phyloP scores from a whole-genome alignment of 192 early-diverging fungal genomes.

The Backusella morwellensis region DNA sequence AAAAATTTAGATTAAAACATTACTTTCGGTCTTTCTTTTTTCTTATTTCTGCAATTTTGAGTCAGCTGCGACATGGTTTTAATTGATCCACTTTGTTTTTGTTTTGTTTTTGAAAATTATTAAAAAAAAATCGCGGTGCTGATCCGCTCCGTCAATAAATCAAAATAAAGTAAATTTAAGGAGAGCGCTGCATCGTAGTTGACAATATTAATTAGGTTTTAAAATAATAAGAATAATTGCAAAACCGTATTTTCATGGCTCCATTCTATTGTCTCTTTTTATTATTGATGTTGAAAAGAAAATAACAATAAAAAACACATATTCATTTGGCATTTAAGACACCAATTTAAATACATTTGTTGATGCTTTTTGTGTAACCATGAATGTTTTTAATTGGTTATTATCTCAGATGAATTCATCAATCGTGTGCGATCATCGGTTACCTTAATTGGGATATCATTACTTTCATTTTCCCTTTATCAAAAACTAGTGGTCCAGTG shows the following conservation, averaged over 20 bases:
- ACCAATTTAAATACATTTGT: background rate
- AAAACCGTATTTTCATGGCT: background rate
- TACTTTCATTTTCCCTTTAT: background rate
- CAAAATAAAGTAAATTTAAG: background rate
- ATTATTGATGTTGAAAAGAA: background rate
- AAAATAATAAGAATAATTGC: background rate
- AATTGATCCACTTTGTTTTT: background rate
- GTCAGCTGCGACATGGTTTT: background rate
- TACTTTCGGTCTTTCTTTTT: background rate
- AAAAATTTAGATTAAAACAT: background rate
- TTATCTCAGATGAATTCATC: background rate
- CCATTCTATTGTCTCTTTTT: background rate
- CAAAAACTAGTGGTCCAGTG: constrained; percentile 3
- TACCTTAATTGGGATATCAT: constrained; percentile 2
- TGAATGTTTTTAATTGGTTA: background rate
- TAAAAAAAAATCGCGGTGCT: background rate
- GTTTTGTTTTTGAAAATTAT: background rate
- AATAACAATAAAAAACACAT: background rate
- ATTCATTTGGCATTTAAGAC: background rate
- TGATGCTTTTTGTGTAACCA: background rate
- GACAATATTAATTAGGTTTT: background rate
- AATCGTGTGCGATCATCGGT: background rate
- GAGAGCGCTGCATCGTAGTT: background rate
- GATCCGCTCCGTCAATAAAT: background rate
- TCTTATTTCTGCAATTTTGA: background rate